These are phyloP conservation scores for Nitzschia putrida DNA, from an alignment of 108 stramenopile genomes.

Conservation along the genomic window DNA sequence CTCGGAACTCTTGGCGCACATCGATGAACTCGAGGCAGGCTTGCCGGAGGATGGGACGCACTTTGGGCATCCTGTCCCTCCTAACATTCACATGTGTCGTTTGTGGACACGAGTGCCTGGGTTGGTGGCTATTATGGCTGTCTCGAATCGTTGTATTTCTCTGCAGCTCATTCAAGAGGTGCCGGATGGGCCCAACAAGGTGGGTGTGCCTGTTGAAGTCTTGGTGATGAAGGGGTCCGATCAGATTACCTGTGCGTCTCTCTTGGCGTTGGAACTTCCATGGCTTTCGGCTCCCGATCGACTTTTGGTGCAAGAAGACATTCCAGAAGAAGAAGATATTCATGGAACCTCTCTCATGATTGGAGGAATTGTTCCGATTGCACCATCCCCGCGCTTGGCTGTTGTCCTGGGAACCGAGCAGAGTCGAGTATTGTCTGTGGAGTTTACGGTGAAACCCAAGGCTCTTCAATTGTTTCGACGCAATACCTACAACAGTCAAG, in stretches of 20 bases:
- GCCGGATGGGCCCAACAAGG: conserved; percentile 4
- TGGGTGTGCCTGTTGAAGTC: conserved; percentile 35
- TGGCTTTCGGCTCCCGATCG: conserved; percentile 31
- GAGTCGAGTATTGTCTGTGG: conserved; percentile 45
- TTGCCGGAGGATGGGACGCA: conserved; percentile 11
- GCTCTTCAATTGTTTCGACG: conserved; percentile 24
- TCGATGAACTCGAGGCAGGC: conserved; percentile 32
- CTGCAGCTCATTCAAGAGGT: conserved; percentile 32
- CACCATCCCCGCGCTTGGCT: conserved; percentile 31
- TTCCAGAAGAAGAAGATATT: neutral
- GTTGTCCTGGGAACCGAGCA: conserved; percentile 44
- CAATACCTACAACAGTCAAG: conserved; percentile 25
- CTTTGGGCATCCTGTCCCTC: conserved; percentile 40
- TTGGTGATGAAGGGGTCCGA: conserved; percentile 38
- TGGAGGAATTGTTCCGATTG: conserved; percentile 21
- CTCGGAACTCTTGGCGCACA: conserved; percentile 33
- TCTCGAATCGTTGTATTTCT: conserved; percentile 40
- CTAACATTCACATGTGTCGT: conserved; percentile 33
- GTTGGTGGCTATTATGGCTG: conserved; percentile 31
- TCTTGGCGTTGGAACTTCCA: conserved; percentile 33
- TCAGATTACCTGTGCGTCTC: conserved; percentile 40
- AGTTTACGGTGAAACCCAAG: conserved; percentile 37
- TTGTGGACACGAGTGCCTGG: conserved; percentile 11
- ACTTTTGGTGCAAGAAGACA: conserved; percentile 1
- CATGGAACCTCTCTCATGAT: conserved; percentile 15